Base-by-base conservation (phyloP, 805 yeast genomes). In the Metschnikowia arizonensis region DNA sequence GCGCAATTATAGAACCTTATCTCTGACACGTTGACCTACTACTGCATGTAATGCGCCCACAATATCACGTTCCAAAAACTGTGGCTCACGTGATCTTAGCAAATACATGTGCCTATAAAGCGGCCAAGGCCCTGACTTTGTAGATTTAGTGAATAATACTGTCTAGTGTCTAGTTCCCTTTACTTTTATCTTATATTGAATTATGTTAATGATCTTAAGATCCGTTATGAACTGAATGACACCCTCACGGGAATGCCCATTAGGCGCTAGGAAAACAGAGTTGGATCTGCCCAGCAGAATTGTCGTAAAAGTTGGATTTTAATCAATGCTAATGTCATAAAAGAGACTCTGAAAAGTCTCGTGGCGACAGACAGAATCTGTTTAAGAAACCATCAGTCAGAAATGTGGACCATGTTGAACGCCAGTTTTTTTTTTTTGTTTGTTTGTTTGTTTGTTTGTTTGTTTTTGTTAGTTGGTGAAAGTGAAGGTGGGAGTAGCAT, bases 261-360 rank as follows among this genome's bases (percentile, higher is more conserved):
- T 48, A 48, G 54, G 47, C 54, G 54, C 54, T 50, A 45, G 52
- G 52, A 49, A 48, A 45, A 44, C 55, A 42, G 59, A 56, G 58
- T 55, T 55, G 58, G 58, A 55, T 55, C 58, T 38, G 52, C 52
- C 50, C 49, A 48, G 52, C 50, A 44, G 52, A 46, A 38, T 42
- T 40, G 53, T 50, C 53, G 50, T 51, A 43, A 63, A 66, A 66
- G 71, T 65, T 66, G 71, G 72, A 66, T 61, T 61, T 61, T 60
- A 61, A 60, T 50, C 60, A 60, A 53, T 48, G 53, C 56, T 49
- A 42, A 45, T 47, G 56, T 29, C 29, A 25, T 29, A 9, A 32
- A 29, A 28, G 32, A 12, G 17, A 26, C 9, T 30, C 42, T 39
- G 42, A 39, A 39, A 28, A 39, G 12, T 33, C 28, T 35, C 19